phyloP scores from a whole-genome alignment of 768 basidiomycete genomes.

The Mycena olivaceomarginata region DNA sequence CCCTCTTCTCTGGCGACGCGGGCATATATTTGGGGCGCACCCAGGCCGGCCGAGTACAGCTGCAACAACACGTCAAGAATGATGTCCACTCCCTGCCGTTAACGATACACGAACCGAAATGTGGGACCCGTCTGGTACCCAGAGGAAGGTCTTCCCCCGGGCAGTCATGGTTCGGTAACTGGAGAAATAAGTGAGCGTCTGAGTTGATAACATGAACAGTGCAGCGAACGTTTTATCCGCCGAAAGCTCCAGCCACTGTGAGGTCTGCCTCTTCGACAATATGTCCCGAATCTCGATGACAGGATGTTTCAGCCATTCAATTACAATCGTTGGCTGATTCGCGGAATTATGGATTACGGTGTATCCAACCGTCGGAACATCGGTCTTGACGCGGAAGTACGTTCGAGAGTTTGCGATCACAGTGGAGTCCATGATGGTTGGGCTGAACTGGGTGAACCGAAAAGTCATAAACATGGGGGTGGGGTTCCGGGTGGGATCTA shows the following conservation, averaged over 20 bases:
- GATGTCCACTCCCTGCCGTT: too few relatives aligned
- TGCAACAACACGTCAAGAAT: constrained; percentile 35
- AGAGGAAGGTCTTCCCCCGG: constrained; percentile 53
- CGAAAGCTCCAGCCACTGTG: constrained; percentile 66
- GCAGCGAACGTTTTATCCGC: constrained; percentile 58
- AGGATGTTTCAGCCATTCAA: constrained; percentile 66
- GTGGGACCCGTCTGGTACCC: constrained; percentile 60
- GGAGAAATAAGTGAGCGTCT: background rate
- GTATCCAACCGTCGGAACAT: constrained; percentile 48
- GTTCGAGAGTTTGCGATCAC: constrained; percentile 62
- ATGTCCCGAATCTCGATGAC: constrained; percentile 62
- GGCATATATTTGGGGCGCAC: constrained; percentile 38
- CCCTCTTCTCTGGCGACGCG: constrained; percentile 57
- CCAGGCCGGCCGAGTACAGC: constrained; percentile 56
- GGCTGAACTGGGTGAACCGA: constrained; percentile 62
- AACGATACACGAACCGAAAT: constrained; percentile 55
- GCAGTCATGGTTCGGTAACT: constrained; percentile 62
- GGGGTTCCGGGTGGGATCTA: constrained; percentile 14
- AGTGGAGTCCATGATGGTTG: constrained; percentile 64
- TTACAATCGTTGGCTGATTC: constrained; percentile 60
- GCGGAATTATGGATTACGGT: constrained; percentile 50
- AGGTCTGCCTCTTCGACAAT: constrained; percentile 56
- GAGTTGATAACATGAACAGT: background rate
- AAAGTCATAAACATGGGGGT: constrained; percentile 57
- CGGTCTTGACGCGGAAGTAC: constrained; percentile 63